phyloP scores from a whole-genome alignment of 164 flowering plant genomes.

The Umbellularia californica region DNA sequence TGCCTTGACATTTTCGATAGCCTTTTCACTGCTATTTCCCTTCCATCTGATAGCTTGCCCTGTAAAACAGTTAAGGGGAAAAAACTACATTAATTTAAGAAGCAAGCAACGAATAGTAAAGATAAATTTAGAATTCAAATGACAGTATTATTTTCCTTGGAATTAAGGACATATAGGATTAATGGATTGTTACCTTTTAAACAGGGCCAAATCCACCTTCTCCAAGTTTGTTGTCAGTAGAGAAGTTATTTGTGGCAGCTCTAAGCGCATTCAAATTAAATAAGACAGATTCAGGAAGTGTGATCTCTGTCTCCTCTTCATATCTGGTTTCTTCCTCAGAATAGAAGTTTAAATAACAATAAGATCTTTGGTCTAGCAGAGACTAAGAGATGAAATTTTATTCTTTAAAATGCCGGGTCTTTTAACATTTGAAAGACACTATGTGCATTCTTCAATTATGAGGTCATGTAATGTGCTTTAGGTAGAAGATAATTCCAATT shows the following conservation, averaged over 20 bases:
- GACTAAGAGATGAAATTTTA: no score
- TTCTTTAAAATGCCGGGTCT: no score
- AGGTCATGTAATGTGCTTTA: no score
- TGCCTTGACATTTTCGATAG: slow-evolving; percentile 16
- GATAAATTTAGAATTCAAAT: no score
- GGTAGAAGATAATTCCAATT: no score
- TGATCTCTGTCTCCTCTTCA: neutral
- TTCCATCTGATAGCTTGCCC: slow-evolving; percentile 18
- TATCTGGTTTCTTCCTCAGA: neutral
- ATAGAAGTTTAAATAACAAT: no score
- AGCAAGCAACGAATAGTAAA: no score
- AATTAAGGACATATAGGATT: neutral
- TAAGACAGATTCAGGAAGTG: neutral
- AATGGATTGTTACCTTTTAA: slow-evolving; percentile 2
- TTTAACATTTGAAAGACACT: no score
- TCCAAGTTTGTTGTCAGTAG: slow-evolving; percentile 5
- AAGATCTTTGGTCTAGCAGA: no score
- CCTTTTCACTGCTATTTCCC: slow-evolving; percentile 26
- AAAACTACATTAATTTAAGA: neutral
- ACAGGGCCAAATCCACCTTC: slow-evolving; percentile 15
- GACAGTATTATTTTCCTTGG: no score
- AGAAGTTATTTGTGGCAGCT: slow-evolving; percentile 8
- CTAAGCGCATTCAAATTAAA: neutral
- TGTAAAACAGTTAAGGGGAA: neutral
- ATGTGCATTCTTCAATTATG: no score